Evolutionary conservation across 345 rosid genomes (phyloP).

Genomic region (Jatropha curcas): DNA sequence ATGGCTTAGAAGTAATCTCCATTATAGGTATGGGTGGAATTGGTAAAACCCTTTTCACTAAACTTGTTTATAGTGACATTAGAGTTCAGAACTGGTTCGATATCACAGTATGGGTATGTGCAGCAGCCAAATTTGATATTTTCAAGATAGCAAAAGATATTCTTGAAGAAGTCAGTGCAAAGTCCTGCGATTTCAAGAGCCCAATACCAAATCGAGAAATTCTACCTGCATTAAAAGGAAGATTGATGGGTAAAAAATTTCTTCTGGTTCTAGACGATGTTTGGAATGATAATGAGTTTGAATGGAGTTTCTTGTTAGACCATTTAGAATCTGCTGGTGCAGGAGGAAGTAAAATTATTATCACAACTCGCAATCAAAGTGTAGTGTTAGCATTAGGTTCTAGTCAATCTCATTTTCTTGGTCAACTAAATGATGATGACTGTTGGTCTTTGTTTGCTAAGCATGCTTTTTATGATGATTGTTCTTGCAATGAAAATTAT

Average conservation of each 20-base stretch:
- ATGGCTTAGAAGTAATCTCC: slow-evolving; percentile 19
- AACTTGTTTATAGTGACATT: slow-evolving; percentile 1
- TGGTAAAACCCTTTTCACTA: slow-evolving; percentile 12
- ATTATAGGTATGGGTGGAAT: slow-evolving; percentile 20
- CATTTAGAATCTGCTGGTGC: background rate
- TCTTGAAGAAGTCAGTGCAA: background rate
- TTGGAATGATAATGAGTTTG: background rate
- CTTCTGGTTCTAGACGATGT: slow-evolving; percentile 9
- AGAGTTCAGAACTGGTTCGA: slow-evolving; percentile 2
- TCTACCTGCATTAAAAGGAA: background rate
- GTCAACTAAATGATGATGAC: background rate
- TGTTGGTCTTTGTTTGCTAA: slow-evolving; percentile 9
- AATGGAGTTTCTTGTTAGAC: background rate
- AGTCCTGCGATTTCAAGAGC: background rate
- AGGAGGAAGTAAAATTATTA: background rate
- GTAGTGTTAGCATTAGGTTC: background rate
- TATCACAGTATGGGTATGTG: slow-evolving; percentile 5
- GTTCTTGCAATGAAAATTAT: background rate
- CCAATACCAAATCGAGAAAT: background rate
- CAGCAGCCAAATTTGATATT: background rate
- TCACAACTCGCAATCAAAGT: background rate
- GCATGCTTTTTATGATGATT: background rate
- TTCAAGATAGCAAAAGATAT: background rate
- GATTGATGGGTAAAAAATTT: background rate
- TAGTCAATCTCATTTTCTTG: background rate